Evolutionary conservation across 192 early-diverging fungal genomes (phyloP).

Genomic region (Gonapodya prolifera): DNA sequence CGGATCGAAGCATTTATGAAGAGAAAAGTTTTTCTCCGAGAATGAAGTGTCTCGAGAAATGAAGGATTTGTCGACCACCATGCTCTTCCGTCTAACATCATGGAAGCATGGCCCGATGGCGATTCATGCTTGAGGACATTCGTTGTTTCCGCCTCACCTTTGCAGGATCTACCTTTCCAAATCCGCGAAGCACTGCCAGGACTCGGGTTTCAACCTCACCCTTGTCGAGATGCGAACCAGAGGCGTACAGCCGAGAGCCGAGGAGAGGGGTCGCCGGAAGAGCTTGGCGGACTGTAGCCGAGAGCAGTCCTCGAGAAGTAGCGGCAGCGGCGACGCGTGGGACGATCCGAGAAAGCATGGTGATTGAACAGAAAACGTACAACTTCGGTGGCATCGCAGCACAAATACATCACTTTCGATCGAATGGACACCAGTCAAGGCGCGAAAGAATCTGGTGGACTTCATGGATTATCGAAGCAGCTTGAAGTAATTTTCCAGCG

Average conservation of each 20-base stretch:
- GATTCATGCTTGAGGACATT: no score
- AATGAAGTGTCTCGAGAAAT: neutral
- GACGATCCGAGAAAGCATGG: neutral
- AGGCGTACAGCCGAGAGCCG: constrained; percentile 61
- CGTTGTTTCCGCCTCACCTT: constrained; percentile 77
- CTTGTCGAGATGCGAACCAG: constrained; percentile 50
- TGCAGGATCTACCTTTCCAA: constrained; percentile 86
- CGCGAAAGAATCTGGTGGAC: neutral
- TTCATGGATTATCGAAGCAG: neutral
- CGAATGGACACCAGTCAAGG: neutral
- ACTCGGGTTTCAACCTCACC: constrained; percentile 72
- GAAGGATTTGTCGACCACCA: no score
- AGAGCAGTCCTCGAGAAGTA: constrained; percentile 2
- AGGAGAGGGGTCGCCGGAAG: constrained; percentile 12
- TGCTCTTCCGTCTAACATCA: no score
- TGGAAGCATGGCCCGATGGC: no score
- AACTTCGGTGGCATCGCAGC: neutral
- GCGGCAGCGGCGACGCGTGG: neutral
- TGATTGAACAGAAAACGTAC: no score
- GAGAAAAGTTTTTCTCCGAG: neutral
- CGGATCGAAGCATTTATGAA: neutral
- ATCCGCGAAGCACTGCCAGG: constrained; percentile 77
- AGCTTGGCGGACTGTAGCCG: constrained; percentile 10
- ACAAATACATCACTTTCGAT: neutral
- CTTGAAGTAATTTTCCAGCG: no score